Conservation (phyloP, 495 filamentous ascomycete genomes). For the Neurospora sp. region DNA sequence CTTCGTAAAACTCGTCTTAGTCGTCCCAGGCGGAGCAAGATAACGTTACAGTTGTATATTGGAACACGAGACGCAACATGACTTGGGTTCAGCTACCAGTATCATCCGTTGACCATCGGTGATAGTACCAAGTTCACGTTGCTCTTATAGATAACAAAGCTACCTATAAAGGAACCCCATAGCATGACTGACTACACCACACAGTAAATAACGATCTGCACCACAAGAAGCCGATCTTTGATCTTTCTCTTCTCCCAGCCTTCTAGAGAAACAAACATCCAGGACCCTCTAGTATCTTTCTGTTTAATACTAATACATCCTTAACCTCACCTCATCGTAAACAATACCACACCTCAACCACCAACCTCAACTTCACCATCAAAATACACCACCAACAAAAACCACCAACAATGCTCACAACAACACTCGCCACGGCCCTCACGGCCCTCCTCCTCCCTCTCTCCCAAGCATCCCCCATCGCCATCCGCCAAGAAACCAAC, state of each 20-base stretch:
- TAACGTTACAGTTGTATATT: neutral
- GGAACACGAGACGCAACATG: neutral
- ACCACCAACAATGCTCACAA: neutral
- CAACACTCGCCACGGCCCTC: neutral
- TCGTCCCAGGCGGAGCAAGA: neutral
- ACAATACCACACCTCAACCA: neutral
- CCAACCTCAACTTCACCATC: neutral
- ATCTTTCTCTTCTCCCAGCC: neutral
- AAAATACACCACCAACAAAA: neutral
- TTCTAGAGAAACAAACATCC: neutral
- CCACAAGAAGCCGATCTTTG: neutral
- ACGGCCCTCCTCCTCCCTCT: conserved; percentile 2
- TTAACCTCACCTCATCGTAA: neutral
- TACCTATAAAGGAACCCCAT: neutral
- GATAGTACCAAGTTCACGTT: neutral
- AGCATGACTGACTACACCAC: neutral
- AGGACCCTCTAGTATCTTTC: neutral
- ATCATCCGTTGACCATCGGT: neutral
- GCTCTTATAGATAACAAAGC: neutral
- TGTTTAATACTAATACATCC: neutral
- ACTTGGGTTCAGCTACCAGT: neutral
- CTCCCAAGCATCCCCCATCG: neutral
- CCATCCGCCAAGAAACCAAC: neutral
- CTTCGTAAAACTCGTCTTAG: neutral
- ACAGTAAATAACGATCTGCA: neutral